Conservation (phyloP, 441 rosid genomes). For the Brassica hybrid region DNA sequence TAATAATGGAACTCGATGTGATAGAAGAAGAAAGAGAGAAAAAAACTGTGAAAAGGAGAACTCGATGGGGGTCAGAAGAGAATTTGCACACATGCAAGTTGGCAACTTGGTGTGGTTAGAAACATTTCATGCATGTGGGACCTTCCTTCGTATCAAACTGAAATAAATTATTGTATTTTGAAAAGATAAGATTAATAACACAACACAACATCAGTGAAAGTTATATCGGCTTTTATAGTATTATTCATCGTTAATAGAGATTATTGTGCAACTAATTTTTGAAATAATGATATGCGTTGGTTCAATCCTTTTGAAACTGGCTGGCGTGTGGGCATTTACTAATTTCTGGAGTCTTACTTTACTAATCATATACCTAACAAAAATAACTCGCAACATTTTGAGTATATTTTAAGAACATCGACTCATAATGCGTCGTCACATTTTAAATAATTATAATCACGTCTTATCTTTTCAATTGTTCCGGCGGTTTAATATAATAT, state of each 20-base stretch:
- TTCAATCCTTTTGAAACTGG: slow-evolving; percentile 25
- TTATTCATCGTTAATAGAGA: not conserved
- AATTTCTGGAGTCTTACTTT: not conserved
- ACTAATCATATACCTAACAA: not conserved
- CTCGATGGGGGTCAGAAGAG: slow-evolving; percentile 39
- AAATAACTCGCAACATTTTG: slow-evolving; percentile 7
- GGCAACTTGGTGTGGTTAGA: slow-evolving; percentile 48
- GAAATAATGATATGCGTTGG: slow-evolving; percentile 16
- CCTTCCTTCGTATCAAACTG: slow-evolving; percentile 24
- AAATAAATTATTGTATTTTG: slow-evolving; percentile 3
- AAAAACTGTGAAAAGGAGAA: no score
- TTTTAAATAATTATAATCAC: not conserved
- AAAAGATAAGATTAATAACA: slow-evolving; percentile 31
- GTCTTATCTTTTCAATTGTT: not conserved
- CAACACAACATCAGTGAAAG: not conserved
- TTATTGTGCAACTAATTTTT: not conserved
- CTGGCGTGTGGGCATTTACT: no score
- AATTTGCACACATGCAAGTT: slow-evolving; percentile 44
- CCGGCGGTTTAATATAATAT: slow-evolving; percentile 27
- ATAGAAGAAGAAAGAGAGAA: no score
- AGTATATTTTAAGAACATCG: slow-evolving; percentile 1
- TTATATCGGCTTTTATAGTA: slow-evolving; percentile 1
- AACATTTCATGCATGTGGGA: slow-evolving; percentile 38
- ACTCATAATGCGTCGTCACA: slow-evolving; percentile 17
- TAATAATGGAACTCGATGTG: no score